Evolutionary conservation across 345 rosid species (phyloP), one percentile per base, ranked within the genome.

Genomic region (Sisymbrium altissimum): DNA sequence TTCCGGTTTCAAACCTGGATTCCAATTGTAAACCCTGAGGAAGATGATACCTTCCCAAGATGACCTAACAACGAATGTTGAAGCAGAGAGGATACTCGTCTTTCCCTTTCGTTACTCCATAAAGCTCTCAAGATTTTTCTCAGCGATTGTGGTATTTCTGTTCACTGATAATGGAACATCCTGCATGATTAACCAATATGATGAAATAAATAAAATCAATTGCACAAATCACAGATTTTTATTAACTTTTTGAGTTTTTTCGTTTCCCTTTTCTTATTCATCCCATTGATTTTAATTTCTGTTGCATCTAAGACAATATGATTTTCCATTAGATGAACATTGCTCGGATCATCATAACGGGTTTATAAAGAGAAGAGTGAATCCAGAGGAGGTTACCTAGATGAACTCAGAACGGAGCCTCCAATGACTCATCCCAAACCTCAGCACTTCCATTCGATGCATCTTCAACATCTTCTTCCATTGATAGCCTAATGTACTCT

Each of bases 391-490:
- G 17, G 70, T 75, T 71, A 85, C 90, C 85, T 36, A 0, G 3
- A 77, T 15, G 57, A 74, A 74, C 77, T 93, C 85, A 93, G 78
- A 93, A 93, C 21, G 98, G 97, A 78, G 98, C 96, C 81, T 93
- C 98, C 44, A 93, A 86, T 66, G 98, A 89, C 83, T 93, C 98
- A 77, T 93, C 98, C 98, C 98, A 93, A 46, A 91, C 96, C 68
- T 93, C 98, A 58, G 92, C 97, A 84, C 97, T 93, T 72, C 98
- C 98, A 81, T 93, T 91, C 4, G 98, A 93, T 58, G 90, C 97
- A 82, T 89, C 98, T 81, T 93, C 98, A 7, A 91, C 98, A 72
- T 93, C 98, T 80, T 93, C 98, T 83, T 93, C 98, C 98, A 93
- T 91, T 19, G 98, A 93, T 30, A 93, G 97, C 80, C 98, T 84